Evolutionary conservation across 768 basidiomycete genomes (phyloP).

Genomic region (Ephemerocybe angulata): DNA sequence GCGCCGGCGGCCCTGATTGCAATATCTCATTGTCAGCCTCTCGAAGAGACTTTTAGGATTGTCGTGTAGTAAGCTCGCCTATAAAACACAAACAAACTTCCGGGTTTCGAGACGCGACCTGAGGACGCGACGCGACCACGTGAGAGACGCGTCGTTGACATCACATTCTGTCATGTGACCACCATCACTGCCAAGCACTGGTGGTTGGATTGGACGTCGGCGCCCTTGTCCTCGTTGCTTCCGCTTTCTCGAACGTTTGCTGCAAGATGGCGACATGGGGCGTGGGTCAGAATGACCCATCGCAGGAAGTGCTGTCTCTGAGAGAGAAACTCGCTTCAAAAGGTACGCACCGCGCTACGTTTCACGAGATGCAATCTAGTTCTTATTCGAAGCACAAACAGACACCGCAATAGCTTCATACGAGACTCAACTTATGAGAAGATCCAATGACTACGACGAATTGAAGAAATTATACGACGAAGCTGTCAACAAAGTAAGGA

Average conservation of each 20-base stretch:
- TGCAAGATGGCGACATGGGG: conserved; percentile 46
- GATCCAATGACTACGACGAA: conserved; percentile 41
- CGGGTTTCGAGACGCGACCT: no score
- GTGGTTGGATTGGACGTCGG: no score
- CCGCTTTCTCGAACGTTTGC: background rate
- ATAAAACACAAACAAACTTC: no score
- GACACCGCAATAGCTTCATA: conserved; percentile 49
- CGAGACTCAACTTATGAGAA: conserved; percentile 40
- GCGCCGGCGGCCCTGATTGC: no score
- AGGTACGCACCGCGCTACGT: conserved; percentile 32
- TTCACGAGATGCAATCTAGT: background rate
- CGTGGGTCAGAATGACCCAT: conserved; percentile 43
- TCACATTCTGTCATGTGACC: background rate
- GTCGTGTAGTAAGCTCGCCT: no score
- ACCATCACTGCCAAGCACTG: no score
- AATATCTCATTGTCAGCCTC: no score
- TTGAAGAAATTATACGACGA: conserved; percentile 41
- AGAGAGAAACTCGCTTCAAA: conserved; percentile 49
- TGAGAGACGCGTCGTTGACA: background rate
- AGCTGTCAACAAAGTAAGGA: conserved; percentile 42
- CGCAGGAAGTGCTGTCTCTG: conserved; percentile 42
- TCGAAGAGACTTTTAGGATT: no score
- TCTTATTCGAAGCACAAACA: conserved; percentile 15
- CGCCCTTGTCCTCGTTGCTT: background rate
- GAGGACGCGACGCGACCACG: no score